Percentiles rank a stretch among this genome's conserved stretches.
phyloP scores from a whole-genome alignment of 169 alveolate species.

The Toxoplasma gondii region DNA sequence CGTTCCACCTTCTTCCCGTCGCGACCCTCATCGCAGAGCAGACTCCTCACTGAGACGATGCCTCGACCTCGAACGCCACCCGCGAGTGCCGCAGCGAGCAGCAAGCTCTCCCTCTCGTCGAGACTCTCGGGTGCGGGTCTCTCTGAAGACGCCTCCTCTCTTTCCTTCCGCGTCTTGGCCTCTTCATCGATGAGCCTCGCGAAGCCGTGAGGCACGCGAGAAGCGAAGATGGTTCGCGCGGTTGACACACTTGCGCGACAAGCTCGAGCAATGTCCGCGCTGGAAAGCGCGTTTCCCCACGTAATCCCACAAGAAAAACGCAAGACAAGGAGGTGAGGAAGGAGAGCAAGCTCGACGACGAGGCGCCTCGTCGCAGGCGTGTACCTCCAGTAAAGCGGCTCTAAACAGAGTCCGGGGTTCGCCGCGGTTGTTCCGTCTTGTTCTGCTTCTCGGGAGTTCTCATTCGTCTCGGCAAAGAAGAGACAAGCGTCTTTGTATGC shows the following conservation, averaged over 20 bases:
- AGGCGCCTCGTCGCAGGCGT: constrained; percentile 29
- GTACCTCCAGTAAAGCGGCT: neutral
- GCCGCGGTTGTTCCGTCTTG: neutral
- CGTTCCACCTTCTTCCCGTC: neutral
- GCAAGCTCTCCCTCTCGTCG: neutral
- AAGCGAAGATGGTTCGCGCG: no score
- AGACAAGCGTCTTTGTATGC: no score
- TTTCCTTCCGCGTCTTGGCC: neutral
- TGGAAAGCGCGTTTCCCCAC: neutral
- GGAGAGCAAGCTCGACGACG: neutral
- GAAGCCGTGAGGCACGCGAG: neutral
- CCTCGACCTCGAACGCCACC: constrained; percentile 2
- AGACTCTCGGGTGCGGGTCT: neutral
- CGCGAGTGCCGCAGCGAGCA: neutral
- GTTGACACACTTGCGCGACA: neutral
- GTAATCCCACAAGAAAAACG: neutral
- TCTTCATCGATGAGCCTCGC: neutral
- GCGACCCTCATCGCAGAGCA: neutral
- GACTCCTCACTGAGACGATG: neutral
- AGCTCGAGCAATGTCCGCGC: neutral
- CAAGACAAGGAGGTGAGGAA: neutral
- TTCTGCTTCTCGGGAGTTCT: no score
- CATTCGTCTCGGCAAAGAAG: no score
- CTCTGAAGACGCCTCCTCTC: no score
- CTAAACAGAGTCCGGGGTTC: neutral